Evolutionary conservation across 148 eudicot species (phyloP), one percentile per base, ranked within the genome.

Genomic region (Oxyria digyna): DNA sequence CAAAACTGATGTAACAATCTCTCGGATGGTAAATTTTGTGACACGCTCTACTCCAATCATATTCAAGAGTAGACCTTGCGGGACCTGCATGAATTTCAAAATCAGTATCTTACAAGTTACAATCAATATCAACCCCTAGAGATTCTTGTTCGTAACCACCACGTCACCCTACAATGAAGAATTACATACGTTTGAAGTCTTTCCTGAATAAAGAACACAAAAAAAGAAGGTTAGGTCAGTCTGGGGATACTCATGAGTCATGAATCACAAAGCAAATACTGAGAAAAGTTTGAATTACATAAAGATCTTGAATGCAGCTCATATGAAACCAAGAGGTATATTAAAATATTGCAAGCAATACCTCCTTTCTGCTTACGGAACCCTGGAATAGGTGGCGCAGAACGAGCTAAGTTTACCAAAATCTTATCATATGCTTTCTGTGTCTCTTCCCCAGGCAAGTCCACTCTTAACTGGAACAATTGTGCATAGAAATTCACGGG

Each of bases 321-420:
- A 38, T 63, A 4, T 5, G 10, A 27, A 41, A 9, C 24, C 38
- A 65, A 35, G 27, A n/a, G 13, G 20, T 3, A 13, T 15, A 27
- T 10, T 37, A 17, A 0, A 66, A 37, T 7, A 42, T 67, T 66
- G 20, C 32, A 42, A 29, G 23, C 42, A 67, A 81, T 85, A 86
- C 97, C 97, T 83, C 96, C 96, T 84, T 88, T 91, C 69, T 85
- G 83, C 71, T 82, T 71, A 49, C 90, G 89, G 73, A 91, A 84
- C 26, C 97, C 97, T 52, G 96, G 97, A 72, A 85, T 74, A 21
- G 87, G 82, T 45, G 97, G 97, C 48, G 97, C 96, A 65, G 92
- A 70, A 67, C 79, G 83, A 75, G 86, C 86, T 71, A 91, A 84
- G 68, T 81, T 84, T 70, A 75, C 73, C 71, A 91, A 78, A 54